Conservation (phyloP, 495 filamentous ascomycete species). For the Thermothielavioides terrestris region DNA sequence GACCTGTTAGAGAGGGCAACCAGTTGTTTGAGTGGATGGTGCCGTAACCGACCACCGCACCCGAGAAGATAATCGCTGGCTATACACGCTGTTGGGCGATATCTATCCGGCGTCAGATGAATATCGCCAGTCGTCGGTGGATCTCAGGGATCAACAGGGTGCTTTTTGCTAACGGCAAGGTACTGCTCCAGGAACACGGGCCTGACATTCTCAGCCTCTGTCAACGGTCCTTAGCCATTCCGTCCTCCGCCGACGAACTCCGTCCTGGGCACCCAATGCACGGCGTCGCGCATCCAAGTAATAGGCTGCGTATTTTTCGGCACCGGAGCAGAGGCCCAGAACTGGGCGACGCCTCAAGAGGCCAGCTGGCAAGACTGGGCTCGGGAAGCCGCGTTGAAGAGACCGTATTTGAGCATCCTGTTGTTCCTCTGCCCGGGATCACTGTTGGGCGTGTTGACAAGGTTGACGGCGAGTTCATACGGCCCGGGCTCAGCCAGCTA, state of each 20-base stretch:
- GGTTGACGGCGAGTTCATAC: neutral
- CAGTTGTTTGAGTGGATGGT: constrained; percentile 8
- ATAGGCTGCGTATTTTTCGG: neutral
- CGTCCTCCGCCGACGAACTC: neutral
- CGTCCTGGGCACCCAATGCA: constrained; percentile 11
- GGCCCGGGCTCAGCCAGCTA: neutral
- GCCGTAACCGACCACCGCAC: neutral
- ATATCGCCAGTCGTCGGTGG: neutral
- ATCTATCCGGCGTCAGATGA: neutral
- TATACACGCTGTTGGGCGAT: constrained; percentile 5
- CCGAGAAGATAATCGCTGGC: neutral
- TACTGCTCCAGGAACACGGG: constrained; percentile 1
- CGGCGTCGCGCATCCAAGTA: neutral
- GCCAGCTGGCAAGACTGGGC: constrained; percentile 5
- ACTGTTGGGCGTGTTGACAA: neutral
- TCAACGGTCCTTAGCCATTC: neutral
- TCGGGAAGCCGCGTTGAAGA: neutral
- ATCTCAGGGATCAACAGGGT: constrained; percentile 46
- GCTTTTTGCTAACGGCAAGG: constrained; percentile 52
- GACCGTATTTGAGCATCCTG: neutral
- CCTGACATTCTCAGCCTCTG: constrained; percentile 5
- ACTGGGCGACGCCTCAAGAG: neutral
- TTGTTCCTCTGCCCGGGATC: neutral
- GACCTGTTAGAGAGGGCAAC: constrained; percentile 3
- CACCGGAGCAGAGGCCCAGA: neutral